These are phyloP conservation scores for Zygosaccharomyces sapae DNA, from an alignment of 1,139 yeast genomes.

Conservation along the genomic window DNA sequence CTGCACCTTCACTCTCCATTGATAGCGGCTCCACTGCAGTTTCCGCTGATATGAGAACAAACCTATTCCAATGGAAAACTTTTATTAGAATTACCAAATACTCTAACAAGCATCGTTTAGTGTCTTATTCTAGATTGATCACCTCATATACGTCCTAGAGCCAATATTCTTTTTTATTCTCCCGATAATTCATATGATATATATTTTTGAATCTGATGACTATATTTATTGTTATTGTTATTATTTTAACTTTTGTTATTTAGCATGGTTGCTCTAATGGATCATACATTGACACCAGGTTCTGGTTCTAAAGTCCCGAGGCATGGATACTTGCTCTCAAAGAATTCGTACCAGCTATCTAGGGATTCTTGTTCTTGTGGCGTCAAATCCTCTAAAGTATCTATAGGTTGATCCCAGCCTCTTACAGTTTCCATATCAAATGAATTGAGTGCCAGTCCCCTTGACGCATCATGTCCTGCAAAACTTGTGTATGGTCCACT, in stretches of 20 bases:
- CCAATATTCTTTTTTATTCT: background rate
- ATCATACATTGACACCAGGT: constrained; percentile 29
- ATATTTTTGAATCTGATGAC: background rate
- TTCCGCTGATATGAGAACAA: background rate
- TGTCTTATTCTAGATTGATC: constrained; percentile 11
- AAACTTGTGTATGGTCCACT: constrained; percentile 93
- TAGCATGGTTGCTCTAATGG: too few species aligned
- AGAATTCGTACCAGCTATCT: constrained; percentile 82
- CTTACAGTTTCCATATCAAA: constrained; percentile 64
- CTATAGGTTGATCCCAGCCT: constrained; percentile 67
- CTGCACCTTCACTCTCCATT: background rate
- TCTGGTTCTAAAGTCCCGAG: constrained; percentile 55
- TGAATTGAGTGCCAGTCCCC: constrained; percentile 88
- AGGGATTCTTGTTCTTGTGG: constrained; percentile 63
- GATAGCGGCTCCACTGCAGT: background rate
- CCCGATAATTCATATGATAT: background rate
- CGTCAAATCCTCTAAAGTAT: constrained; percentile 57
- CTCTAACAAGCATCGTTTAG: constrained; percentile 3
- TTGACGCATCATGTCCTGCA: constrained; percentile 94
- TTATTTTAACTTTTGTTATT: too few species aligned
- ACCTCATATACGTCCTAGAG: background rate
- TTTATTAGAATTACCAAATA: constrained; percentile 6
- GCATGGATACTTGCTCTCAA: constrained; percentile 68
- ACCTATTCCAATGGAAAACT: background rate
- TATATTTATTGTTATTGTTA: background rate